These are phyloP conservation scores for Vigna angularis DNA, from an alignment of 306 rosid species.

Conservation along the genomic window DNA sequence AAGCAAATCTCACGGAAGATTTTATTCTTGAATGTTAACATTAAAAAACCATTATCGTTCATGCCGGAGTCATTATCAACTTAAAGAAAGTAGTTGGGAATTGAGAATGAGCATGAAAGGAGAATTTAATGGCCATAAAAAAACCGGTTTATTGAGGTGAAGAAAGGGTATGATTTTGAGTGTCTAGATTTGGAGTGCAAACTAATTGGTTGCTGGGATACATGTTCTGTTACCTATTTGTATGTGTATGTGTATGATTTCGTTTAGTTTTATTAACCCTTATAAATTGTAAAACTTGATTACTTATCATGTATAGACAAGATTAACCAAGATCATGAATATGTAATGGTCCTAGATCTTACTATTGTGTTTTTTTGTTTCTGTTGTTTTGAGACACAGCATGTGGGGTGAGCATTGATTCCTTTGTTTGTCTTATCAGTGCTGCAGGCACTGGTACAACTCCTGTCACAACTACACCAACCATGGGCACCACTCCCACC, in stretches of 20 bases:
- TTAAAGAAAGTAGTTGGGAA: neutral
- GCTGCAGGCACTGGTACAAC: conserved; percentile 57
- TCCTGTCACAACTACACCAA: conserved; percentile 40
- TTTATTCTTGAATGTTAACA: neutral
- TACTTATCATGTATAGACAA: neutral
- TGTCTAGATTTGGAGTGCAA: too few relatives aligned
- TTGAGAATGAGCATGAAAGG: neutral
- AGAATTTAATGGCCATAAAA: conserved; percentile 8
- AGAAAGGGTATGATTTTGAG: neutral
- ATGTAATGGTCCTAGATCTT: neutral
- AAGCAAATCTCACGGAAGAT: neutral
- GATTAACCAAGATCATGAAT: neutral
- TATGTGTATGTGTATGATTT: neutral
- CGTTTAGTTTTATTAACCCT: neutral
- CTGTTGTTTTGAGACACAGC: neutral
- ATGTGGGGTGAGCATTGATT: conserved; percentile 26
- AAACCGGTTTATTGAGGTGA: neutral
- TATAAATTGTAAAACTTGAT: too few relatives aligned
- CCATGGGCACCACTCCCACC: conserved; percentile 38
- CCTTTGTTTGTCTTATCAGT: conserved; percentile 43
- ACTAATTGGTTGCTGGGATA: too few relatives aligned
- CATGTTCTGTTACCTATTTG: too few relatives aligned
- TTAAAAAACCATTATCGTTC: neutral
- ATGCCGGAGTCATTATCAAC: conserved; percentile 11
- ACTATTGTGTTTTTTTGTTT: neutral